phyloP scores from a whole-genome alignment of 768 basidiomycete genomes.

The Sporobolomyces roseus region DNA sequence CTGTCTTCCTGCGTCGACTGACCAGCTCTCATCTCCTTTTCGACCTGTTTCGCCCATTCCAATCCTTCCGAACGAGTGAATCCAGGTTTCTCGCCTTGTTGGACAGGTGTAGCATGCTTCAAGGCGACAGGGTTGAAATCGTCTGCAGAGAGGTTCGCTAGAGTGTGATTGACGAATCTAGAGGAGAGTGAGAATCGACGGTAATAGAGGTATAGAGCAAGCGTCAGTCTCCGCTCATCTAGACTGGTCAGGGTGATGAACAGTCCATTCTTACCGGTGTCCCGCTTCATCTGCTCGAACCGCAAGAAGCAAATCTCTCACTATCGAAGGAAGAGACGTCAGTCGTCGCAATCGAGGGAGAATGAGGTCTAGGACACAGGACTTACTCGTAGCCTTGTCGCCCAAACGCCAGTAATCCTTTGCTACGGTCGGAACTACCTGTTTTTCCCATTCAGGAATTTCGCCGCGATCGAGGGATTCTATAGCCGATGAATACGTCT shows the following conservation, averaged over 20 bases:
- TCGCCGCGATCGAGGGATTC: slow-evolving; percentile 74
- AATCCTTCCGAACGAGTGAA: slow-evolving; percentile 36
- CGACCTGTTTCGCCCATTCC: slow-evolving; percentile 34
- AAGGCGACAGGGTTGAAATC: slow-evolving; percentile 65
- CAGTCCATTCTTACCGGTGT: slow-evolving; percentile 62
- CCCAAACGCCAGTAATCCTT: slow-evolving; percentile 90
- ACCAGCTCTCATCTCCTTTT: slow-evolving; percentile 30
- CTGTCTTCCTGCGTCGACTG: not conserved
- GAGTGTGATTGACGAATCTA: slow-evolving; percentile 85
- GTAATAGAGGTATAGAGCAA: no score
- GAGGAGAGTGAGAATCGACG: not conserved
- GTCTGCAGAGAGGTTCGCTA: slow-evolving; percentile 74
- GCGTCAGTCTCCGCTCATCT: no score
- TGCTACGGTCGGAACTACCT: slow-evolving; percentile 71
- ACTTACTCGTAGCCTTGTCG: slow-evolving; percentile 58
- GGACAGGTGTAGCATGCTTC: slow-evolving; percentile 78
- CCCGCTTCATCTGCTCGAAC: slow-evolving; percentile 55
- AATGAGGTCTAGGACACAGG: not conserved
- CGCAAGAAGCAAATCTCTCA: slow-evolving; percentile 60
- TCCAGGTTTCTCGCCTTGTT: slow-evolving; percentile 73
- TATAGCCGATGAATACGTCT: slow-evolving; percentile 64
- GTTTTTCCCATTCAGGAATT: slow-evolving; percentile 67
- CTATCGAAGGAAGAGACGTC: slow-evolving; percentile 37
- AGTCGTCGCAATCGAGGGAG: not conserved
- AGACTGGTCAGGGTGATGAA: no score